Evolutionary conservation across 305 asterid genomes (phyloP), one percentile per base, ranked within the genome.

Genomic region (Ruellia speciosa): DNA sequence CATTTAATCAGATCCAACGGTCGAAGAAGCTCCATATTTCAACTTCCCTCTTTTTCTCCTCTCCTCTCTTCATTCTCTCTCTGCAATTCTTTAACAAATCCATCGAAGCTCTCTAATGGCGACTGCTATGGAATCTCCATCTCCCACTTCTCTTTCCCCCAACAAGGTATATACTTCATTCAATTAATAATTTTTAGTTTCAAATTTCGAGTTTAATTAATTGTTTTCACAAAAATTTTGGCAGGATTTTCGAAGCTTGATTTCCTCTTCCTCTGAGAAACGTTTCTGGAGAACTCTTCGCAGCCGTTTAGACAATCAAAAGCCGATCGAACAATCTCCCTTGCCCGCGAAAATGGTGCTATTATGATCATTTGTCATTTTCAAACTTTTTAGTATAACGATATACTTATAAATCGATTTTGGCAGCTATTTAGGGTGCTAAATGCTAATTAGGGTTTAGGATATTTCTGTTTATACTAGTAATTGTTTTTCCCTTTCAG

Each of bases 241-340:
- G n/a, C 88, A 81, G 94, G 84, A 75, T 43, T 71, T 82, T 54
- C 70, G 67, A 14, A 18, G 71, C 59, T 66, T 64, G 46, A 71
- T 70, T 75, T 69, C 55, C 35, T n/a, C 18, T 17, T 76, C 87
- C 15, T 82, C 99, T 9, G 96, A 92, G 62, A 77, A 81, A 79
- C 87, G 84, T 33, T 80, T 74, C 68, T 88, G 99, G 99, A 86
- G 94, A 76, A 58, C 74, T 19, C 90, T 92, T 7, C 83, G 78
- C 17, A 76, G 72, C 77, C 82, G 97, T 11, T 67, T 82, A 49
- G 95, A 92, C 49, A 79, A 76, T 67, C 79, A 71, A 17, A 75
- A 66, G 34, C 77, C 85, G 9, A 7, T 43, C n/a, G 80, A 72
- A 58, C 62, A 52, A 7, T 52, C 81, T 24, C 4, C 31, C 39